Base-by-base conservation (phyloP, 176 grass and related monocot species). In the Alloteropsis semialata region DNA sequence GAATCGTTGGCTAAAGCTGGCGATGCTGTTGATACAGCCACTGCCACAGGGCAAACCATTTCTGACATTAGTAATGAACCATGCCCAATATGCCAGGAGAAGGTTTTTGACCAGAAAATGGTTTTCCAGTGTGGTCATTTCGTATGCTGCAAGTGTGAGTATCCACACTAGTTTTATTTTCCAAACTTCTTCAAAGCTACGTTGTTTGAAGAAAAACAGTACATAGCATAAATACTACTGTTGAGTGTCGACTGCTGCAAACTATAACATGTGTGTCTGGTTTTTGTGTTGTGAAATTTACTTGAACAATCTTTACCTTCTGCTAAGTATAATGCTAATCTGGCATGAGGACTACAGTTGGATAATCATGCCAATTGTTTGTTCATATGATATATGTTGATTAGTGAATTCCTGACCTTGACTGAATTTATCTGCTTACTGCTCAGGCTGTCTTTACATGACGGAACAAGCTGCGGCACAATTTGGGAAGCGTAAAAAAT, bases 121-220 rank as follows among this genome's bases (percentile, higher is more conserved):
- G 88, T 95, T 50, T 98, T 98, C 84, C 92, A 93, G 44, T 98
- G 96, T 75, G 92, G 96, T 46, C 96, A 98, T 89, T 92, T 84
- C 22, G 50, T 98, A 54, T 98, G 96, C 82, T 98, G 96, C 90
- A 98, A 95, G 79, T 98, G 96, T 98, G 50, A 91, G 96, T 89
- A 83, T 38, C 27, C 24, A 69, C 66, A 41, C 48, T 46, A 57
- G 33, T 70, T 77, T 59, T 78, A 42, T 83, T 54, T 86, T 82
- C 81, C 77, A 46, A 80, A 79, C 59, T 74, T 86, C 33, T 48
- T 72, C 57, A 49, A 74, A 69, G 75, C 75, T 69, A 50, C 12
- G 45, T 76, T 5, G 54, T 36, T 19, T 79, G 76, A 80, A 67
- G 39, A 79, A 84, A 73, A 84, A 5, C n/a, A 78, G n/a, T 65